Evolutionary conservation across 2,329 filamentous ascomycete species (phyloP).

Genomic region (Penicillium vulpinum): DNA sequence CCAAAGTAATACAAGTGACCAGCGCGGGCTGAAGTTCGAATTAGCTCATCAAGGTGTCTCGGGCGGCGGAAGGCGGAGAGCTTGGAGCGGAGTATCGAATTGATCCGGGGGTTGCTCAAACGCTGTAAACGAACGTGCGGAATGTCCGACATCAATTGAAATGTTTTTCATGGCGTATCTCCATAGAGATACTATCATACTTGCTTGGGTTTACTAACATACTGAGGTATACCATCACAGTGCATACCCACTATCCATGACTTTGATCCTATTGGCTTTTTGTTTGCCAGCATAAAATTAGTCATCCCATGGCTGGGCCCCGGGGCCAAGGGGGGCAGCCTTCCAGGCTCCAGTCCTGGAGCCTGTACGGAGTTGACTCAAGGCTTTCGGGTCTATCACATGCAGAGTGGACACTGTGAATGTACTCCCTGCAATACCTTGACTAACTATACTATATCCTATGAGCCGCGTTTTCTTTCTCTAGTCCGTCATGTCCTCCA

Average conservation of each 20-base stretch:
- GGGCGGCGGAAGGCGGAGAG: conserved; percentile 32
- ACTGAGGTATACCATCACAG: background rate
- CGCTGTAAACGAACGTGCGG: background rate
- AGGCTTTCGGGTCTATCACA: background rate
- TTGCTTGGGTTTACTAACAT: background rate
- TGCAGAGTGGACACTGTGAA: background rate
- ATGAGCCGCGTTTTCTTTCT: too few relatives aligned
- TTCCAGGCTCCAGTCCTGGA: background rate
- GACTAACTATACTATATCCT: background rate
- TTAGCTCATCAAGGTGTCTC: conserved; percentile 17
- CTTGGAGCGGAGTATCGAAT: conserved; percentile 25
- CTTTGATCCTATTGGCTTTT: background rate
- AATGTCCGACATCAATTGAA: background rate
- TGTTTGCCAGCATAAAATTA: background rate
- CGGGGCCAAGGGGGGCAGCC: background rate
- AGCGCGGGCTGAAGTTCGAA: conserved; percentile 15
- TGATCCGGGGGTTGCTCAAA: conserved; percentile 15
- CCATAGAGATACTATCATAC: background rate
- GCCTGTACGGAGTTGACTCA: background rate
- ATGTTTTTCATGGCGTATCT: background rate
- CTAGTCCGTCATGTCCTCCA: background rate
- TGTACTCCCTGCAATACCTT: background rate
- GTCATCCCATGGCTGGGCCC: background rate
- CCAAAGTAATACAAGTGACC: conserved; percentile 13
- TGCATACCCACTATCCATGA: background rate